Percentiles rank a stretch among this genome's conserved stretches.
Evolutionary conservation across 192 early-diverging fungal species (phyloP).

Genomic region (Podila verticillata): DNA sequence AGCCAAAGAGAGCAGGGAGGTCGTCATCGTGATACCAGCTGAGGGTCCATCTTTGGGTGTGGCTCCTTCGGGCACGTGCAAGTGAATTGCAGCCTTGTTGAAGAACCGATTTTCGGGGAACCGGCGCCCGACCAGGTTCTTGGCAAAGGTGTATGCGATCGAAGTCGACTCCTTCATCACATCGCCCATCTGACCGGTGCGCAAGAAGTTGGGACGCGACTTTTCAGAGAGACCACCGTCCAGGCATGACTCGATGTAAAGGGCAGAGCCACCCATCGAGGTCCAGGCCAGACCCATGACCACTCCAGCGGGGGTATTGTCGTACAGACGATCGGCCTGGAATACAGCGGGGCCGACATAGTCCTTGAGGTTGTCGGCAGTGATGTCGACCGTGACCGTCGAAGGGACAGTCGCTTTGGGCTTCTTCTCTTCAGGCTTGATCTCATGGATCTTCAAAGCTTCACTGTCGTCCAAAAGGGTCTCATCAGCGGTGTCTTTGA

Average conservation of each 20-base stretch:
- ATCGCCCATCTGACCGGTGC: slow-evolving; percentile 97
- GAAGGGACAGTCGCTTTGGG: slow-evolving; percentile 55
- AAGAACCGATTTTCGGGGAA: slow-evolving; percentile 93
- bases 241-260: slow-evolving; percentile 96
- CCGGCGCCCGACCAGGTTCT: slow-evolving; percentile 76
- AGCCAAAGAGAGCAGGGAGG: slow-evolving; percentile 92
- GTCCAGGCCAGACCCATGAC: slow-evolving; percentile 99
- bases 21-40: slow-evolving; percentile 96
- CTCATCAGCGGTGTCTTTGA: slow-evolving; percentile 51
- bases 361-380: slow-evolving; percentile 80
- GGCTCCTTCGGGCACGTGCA: slow-evolving; percentile 98
- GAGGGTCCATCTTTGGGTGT: slow-evolving; percentile 98
- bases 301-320: slow-evolving; percentile 89
- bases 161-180: slow-evolving; percentile 98
- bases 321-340: slow-evolving; percentile 91
- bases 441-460: slow-evolving; percentile 33
- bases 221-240: slow-evolving; percentile 75
- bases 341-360: slow-evolving; percentile 93
- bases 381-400: slow-evolving; percentile 72
- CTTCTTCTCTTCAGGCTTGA: slow-evolving; percentile 5
- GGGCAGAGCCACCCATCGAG: slow-evolving; percentile 91
- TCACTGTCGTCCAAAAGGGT: slow-evolving; percentile 24
- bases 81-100: slow-evolving; percentile 86
- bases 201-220: slow-evolving; percentile 69
- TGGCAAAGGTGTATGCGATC: slow-evolving; percentile 97